Evolutionary conservation across 139 green algal species (phyloP).

Genomic region (Chlorella sp.): DNA sequence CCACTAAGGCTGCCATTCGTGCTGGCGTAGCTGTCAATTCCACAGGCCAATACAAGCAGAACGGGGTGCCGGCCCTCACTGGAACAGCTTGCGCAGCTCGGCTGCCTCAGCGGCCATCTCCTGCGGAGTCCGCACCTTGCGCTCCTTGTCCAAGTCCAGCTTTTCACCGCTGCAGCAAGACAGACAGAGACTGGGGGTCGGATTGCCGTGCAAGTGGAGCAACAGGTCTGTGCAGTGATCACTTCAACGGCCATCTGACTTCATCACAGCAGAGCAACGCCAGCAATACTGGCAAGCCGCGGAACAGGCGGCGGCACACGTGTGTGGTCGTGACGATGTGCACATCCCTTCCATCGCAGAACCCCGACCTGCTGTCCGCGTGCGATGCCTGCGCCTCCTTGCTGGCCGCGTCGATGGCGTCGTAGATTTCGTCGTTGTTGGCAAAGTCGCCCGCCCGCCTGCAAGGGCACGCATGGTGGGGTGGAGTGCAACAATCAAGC

Average conservation of each 20-base stretch:
- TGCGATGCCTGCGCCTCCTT: slow-evolving; percentile 13
- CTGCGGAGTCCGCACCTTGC: slow-evolving; percentile 68
- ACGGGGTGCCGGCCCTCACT: background rate
- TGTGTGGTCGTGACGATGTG: no score
- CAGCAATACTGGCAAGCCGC: no score
- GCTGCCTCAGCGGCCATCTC: slow-evolving; percentile 91
- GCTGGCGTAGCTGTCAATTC: no score
- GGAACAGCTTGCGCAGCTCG: slow-evolving; percentile 53
- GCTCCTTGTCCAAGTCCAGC: slow-evolving; percentile 81
- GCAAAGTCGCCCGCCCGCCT: slow-evolving; percentile 81
- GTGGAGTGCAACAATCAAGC: background rate
- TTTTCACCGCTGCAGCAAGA: slow-evolving; percentile 40
- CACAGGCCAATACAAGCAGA: no score
- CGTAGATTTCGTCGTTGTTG: slow-evolving; percentile 95
- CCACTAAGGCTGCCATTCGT: no score
- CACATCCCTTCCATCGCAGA: no score
- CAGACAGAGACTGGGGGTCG: background rate
- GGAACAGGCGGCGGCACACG: no score
- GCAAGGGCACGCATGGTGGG: background rate
- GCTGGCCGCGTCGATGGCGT: slow-evolving; percentile 67
- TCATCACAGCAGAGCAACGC: no score
- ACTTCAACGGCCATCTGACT: no score
- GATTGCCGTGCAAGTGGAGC: no score
- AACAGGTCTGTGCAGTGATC: no score
- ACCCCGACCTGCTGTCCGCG: background rate